These are phyloP conservation scores for Phlyctochytrium planicorne DNA, from an alignment of 192 early-diverging fungal species.

Conservation along the genomic window DNA sequence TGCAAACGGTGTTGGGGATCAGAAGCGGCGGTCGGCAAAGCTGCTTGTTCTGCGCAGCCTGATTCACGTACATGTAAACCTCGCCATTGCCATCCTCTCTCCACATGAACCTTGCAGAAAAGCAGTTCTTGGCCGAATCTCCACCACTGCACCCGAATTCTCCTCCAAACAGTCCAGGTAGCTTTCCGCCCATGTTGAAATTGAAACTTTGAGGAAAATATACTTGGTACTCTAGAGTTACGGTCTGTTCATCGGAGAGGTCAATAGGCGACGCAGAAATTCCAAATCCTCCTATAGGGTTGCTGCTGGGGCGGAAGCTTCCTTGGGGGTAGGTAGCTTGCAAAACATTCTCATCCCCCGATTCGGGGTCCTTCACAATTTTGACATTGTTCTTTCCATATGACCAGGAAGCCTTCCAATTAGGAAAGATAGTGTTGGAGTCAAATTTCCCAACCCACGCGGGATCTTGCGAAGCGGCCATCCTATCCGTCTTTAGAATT, in stretches of 20 bases:
- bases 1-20: slow-evolving; percentile 42
- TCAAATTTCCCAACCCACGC: not conserved
- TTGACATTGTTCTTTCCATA: not conserved
- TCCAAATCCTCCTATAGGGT: slow-evolving; percentile 25
- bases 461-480: not conserved
- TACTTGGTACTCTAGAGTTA: slow-evolving; percentile 45
- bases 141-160: slow-evolving; percentile 47
- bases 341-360: slow-evolving; percentile 20
- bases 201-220: slow-evolving; percentile 46
- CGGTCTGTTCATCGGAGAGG: slow-evolving; percentile 14
- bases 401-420: not conserved
- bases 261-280: slow-evolving; percentile 26
- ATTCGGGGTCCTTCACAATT: slow-evolving; percentile 32
- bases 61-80: slow-evolving; percentile 44
- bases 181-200: slow-evolving; percentile 59
- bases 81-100: slow-evolving; percentile 49
- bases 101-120: slow-evolving; percentile 59
- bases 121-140: slow-evolving; percentile 51
- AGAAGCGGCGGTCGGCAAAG: slow-evolving; percentile 36
- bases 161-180: slow-evolving; percentile 53
- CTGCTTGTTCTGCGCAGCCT: slow-evolving; percentile 4
- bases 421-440: not conserved
- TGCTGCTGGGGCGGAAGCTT: slow-evolving; percentile 21
- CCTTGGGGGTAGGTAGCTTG: slow-evolving; percentile 21
- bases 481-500: not conserved